Evolutionary conservation across 2,329 filamentous ascomycete genomes (phyloP).

Genomic region (Colletotrichum horii): DNA sequence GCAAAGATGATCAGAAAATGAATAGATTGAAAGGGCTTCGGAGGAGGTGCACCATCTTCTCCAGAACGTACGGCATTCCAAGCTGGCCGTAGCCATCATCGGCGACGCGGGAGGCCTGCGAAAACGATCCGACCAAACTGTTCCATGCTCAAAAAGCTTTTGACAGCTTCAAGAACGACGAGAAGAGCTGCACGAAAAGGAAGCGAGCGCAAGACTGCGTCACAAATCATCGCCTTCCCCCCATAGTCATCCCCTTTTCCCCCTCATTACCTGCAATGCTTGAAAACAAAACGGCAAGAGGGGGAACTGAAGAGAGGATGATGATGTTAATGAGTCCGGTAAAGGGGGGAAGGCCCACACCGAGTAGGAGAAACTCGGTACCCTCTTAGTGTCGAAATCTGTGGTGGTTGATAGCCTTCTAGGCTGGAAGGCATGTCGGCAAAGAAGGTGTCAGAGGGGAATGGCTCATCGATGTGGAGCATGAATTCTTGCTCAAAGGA

Average conservation of each 20-base stretch:
- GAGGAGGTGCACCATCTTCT: not conserved
- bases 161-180: not conserved
- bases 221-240: not conserved
- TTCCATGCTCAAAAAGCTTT: not conserved
- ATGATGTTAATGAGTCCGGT: not conserved
- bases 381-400: not conserved
- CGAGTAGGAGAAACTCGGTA: not conserved
- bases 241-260: not conserved
- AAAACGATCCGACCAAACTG: not conserved
- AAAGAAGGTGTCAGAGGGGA: not conserved
- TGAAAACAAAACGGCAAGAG: not conserved
- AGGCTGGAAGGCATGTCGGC: not conserved
- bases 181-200: not conserved
- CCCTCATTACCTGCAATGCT: not conserved
- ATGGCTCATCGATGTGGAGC: not conserved
- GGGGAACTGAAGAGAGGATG: not conserved
- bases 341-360: too few relatives aligned
- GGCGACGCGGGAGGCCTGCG: accelerated
- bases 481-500: not conserved
- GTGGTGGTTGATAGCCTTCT: not conserved
- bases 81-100: not conserved
- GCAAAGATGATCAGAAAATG: not conserved
- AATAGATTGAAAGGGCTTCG: not conserved
- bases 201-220: not conserved
- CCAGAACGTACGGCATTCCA: not conserved